Conservation (phyloP, 352 stramenopile species). For the Phytopythium sindhum region DNA sequence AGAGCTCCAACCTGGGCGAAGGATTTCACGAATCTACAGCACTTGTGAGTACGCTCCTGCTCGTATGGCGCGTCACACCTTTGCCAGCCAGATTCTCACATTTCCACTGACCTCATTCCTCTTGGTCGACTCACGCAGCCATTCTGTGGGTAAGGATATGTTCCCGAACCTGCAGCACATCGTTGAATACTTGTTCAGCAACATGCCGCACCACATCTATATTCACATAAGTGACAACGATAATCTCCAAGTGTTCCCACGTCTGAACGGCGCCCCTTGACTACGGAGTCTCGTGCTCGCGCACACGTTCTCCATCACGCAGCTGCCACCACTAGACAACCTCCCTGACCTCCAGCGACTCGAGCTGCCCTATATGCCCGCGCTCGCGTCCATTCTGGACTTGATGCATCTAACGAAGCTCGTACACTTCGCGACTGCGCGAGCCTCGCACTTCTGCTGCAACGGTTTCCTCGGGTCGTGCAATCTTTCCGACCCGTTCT, state of each 20-base stretch:
- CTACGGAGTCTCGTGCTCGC: slow-evolving; percentile 22
- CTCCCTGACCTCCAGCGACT: slow-evolving; percentile 12
- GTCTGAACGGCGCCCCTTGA: slow-evolving; percentile 11
- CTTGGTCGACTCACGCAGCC: slow-evolving; percentile 1
- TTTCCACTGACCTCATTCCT: too few species aligned
- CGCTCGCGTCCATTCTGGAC: slow-evolving; percentile 16
- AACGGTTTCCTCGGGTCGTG: slow-evolving; percentile 29
- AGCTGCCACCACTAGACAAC: slow-evolving; percentile 17
- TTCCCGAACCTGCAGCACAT: slow-evolving; percentile 7
- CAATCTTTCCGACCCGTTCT: slow-evolving; percentile 22
- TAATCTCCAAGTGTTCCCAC: slow-evolving; percentile 9
- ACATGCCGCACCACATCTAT: slow-evolving; percentile 16
- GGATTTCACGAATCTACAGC: slow-evolving; percentile 18
- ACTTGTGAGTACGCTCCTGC: slow-evolving; percentile 25
- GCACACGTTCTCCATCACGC: slow-evolving; percentile 9
- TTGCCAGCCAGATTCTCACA: neutral
- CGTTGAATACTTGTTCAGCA: slow-evolving; percentile 16
- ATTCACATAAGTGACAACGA: slow-evolving; percentile 13
- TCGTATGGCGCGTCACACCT: too few species aligned
- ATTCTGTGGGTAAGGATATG: slow-evolving; percentile 14
- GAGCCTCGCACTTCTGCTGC: slow-evolving; percentile 20
- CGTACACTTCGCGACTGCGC: slow-evolving; percentile 7
- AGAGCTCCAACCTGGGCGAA: slow-evolving; percentile 11
- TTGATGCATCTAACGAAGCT: slow-evolving; percentile 14
- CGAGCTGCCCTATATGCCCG: slow-evolving; percentile 11